These are phyloP conservation scores for Bothriochloa decipiens DNA, from an alignment of 176 grass and related monocot genomes.

Conservation along the genomic window DNA sequence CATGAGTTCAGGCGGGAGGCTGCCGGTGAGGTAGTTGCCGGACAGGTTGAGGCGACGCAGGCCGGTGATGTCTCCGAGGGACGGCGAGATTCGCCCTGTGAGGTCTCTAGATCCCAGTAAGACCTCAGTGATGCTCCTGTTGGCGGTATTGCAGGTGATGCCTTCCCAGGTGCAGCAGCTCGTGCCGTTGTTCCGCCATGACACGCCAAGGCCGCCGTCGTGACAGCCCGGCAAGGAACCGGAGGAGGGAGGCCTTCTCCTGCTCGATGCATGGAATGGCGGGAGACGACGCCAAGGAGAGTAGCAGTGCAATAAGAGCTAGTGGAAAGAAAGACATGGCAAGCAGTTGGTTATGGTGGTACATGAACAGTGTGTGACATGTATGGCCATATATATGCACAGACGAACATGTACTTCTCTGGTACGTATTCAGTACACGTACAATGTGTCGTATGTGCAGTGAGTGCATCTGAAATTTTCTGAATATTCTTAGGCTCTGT, in stretches of 20 bases:
- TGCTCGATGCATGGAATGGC: not conserved
- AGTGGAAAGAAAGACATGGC: not conserved
- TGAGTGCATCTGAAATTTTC: no score
- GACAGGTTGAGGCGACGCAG: conserved; percentile 38
- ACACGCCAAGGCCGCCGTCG: not conserved
- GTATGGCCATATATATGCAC: no score
- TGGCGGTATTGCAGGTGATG: conserved; percentile 8
- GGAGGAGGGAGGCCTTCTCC: conserved; percentile 40
- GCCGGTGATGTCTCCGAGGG: conserved; percentile 6
- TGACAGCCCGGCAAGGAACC: not conserved
- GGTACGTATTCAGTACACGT: no score
- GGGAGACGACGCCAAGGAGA: not conserved
- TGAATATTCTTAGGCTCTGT: no score
- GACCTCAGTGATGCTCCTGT: conserved; percentile 10
- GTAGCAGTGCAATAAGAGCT: not conserved
- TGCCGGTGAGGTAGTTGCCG: conserved; percentile 17
- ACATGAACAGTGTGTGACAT: no score
- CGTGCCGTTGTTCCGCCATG: not conserved
- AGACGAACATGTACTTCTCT: no score
- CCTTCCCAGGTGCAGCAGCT: conserved; percentile 33
- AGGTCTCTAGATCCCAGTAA: conserved; percentile 21
- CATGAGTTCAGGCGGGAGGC: not conserved
- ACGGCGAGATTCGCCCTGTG: conserved; percentile 10
- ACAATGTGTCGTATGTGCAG: no score
- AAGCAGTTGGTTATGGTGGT: no score